These are phyloP conservation scores for Gaertneriomyces semiglobifer DNA, from an alignment of 192 early-diverging fungal genomes.

Conservation along the genomic window DNA sequence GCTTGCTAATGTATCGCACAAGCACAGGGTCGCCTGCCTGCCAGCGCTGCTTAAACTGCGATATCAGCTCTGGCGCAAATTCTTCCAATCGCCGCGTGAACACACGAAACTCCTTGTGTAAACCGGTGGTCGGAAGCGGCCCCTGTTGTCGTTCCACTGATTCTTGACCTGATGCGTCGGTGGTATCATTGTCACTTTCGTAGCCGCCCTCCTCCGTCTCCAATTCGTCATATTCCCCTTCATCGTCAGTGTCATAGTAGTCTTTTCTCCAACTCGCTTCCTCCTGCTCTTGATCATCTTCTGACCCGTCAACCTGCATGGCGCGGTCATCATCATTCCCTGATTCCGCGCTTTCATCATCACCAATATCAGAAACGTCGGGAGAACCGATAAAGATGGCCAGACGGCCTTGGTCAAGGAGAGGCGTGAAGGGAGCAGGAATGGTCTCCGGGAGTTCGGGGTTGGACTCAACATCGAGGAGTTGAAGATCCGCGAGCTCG, in stretches of 20 bases:
- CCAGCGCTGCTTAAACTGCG: constrained; percentile 26
- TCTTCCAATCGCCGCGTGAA: constrained; percentile 36
- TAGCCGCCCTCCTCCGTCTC: constrained; percentile 18
- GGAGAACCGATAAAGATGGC: constrained; percentile 16
- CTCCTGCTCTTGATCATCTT: constrained; percentile 11
- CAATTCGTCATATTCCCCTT: constrained; percentile 3
- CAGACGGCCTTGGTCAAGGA: constrained; percentile 25
- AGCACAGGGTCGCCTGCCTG: constrained; percentile 30
- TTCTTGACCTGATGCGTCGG: neutral
- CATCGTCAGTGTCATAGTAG: constrained; percentile 28
- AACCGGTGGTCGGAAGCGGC: neutral
- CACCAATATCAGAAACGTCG: constrained; percentile 21
- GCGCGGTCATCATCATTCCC: constrained; percentile 17
- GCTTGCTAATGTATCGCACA: constrained; percentile 36
- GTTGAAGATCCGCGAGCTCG: constrained; percentile 36
- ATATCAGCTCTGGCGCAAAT: constrained; percentile 2
- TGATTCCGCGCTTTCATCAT: neutral
- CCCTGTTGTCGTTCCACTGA: constrained; percentile 1
- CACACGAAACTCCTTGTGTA: constrained; percentile 17
- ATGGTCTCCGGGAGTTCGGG: constrained; percentile 18
- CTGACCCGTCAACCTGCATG: constrained; percentile 5
- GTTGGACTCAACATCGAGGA: constrained; percentile 45
- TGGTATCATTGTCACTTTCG: constrained; percentile 2
- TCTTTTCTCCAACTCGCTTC: constrained; percentile 24
- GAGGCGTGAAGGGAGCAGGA: constrained; percentile 30